Evolutionary conservation across 139 green algal species (phyloP).

Genomic region (Trebouxia sp.): DNA sequence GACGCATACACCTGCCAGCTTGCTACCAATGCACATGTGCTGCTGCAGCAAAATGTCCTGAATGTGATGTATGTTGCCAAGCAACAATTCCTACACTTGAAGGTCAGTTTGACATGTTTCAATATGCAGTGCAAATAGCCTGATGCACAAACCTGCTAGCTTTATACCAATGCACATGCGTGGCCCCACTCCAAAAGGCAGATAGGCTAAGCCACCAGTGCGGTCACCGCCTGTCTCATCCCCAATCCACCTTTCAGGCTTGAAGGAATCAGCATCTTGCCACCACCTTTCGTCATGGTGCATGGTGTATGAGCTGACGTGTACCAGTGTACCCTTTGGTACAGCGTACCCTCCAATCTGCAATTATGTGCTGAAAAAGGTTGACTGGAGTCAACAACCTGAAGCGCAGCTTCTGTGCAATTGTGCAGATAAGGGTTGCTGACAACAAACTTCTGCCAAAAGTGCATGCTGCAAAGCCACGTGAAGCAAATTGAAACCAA

Average conservation of each 20-base stretch:
- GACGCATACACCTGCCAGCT: conserved; percentile 30
- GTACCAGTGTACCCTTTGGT: conserved; percentile 31
- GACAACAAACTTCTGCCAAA: too few species aligned
- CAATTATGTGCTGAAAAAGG: too few species aligned
- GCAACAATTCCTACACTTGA: too few species aligned
- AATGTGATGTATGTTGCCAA: neutral
- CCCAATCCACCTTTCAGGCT: conserved; percentile 43
- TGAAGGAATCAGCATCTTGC: conserved; percentile 33
- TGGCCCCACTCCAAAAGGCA: conserved; percentile 43
- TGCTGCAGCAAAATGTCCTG: conserved; percentile 40
- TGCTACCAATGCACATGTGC: conserved; percentile 45
- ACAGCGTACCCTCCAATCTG: too few species aligned
- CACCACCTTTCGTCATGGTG: conserved; percentile 33
- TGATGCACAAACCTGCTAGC: conserved; percentile 30
- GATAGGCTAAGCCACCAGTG: conserved; percentile 27
- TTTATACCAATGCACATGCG: conserved; percentile 45
- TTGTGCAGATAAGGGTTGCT: too few species aligned
- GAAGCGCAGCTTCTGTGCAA: too few species aligned
- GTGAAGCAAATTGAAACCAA: too few species aligned
- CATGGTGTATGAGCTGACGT: conserved; percentile 37
- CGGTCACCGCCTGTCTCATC: neutral
- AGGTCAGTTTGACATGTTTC: too few species aligned
- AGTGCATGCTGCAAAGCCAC: too few species aligned
- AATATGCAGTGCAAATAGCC: too few species aligned
- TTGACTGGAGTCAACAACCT: too few species aligned